Evolutionary conservation across 768 basidiomycete genomes (phyloP).

Genomic region (Boletus pseudo-olivaceus): DNA sequence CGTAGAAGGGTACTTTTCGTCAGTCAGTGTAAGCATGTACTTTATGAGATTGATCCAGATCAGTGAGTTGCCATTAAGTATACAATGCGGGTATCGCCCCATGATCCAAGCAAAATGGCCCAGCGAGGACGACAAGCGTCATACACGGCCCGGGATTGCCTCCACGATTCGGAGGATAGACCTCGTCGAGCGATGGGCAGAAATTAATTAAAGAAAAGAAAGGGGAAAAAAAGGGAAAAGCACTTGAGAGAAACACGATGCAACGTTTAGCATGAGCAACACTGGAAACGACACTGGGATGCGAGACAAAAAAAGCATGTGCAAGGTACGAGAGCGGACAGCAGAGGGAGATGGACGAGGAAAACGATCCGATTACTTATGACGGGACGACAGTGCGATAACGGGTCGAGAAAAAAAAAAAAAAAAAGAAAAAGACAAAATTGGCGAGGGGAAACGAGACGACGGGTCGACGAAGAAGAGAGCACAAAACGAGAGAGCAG

Average conservation of each 20-base stretch:
- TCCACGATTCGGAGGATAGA: too few relatives aligned
- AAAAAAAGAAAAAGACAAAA: background rate
- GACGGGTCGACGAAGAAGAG: too few relatives aligned
- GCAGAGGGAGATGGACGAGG: too few relatives aligned
- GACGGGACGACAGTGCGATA: background rate
- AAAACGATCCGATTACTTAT: background rate
- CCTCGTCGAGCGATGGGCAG: too few relatives aligned
- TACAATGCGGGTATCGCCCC: slow-evolving; percentile 11
- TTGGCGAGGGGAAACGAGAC: background rate
- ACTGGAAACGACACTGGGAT: background rate
- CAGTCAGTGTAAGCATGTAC: background rate
- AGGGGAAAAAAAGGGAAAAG: background rate
- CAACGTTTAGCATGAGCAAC: background rate
- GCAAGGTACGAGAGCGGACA: background rate
- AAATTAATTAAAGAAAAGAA: background rate
- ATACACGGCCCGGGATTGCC: background rate
- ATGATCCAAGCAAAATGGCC: background rate
- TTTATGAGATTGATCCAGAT: background rate
- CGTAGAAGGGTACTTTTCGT: background rate
- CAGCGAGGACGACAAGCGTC: background rate
- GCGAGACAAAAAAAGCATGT: background rate
- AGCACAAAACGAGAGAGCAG: background rate
- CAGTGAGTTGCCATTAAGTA: slow-evolving; percentile 1
- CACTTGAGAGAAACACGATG: background rate
- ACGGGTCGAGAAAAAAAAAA: background rate